Base-by-base conservation (phyloP, 2,329 filamentous ascomycete genomes). In the Ceratocystis cubensis region DNA sequence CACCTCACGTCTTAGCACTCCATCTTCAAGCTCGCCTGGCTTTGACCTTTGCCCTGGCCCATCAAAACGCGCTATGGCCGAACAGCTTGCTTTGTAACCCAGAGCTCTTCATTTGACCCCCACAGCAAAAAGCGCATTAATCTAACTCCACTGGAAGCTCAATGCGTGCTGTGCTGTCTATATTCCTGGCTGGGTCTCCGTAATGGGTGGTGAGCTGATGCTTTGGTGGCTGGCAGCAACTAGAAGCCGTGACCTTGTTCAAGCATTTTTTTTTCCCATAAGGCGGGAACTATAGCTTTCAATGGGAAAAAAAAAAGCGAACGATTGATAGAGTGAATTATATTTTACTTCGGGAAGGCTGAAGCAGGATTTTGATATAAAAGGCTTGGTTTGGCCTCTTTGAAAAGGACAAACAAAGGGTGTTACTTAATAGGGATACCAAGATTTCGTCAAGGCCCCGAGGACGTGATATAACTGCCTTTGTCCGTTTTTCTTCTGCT, bases 11-110 rank as follows among this genome's bases (percentile, higher is more conserved):
- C 22, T 20, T 25, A 50, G 17, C 22, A 22, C 48, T 13, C 48
- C 22, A 22, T 20, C 48, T 50, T n/a, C 20, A 6, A 50, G 48
- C 20, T 50, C 20, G 5, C 37, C 10, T 41, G 37, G 37, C 37
- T 41, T 41, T n/a, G 48, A n/a, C 7, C 48, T 22, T 20, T 3
- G 48, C n/a, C n/a, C 48, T n/a, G 53, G 22, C 10, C 53, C 10
- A 33, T 57, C 22, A 30, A 17, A 30, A 41, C 15, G 22, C 53
- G 10, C 53, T 17, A 25, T 30, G 20, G 28, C 53, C 22, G 8
- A 46, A 56, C 62, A 13, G 44, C 15, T 28, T 65, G 62, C 44
- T 67, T 67, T 67, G 66, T 65, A 67, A 67, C 61, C 57, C 44
- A 28, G n/a, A 30, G 62, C 61, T 41, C 64, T 20, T 65, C 22